Evolutionary conservation across 768 basidiomycete species (phyloP), one percentile per base, ranked within the genome.

Genomic region (Trametes maxima): DNA sequence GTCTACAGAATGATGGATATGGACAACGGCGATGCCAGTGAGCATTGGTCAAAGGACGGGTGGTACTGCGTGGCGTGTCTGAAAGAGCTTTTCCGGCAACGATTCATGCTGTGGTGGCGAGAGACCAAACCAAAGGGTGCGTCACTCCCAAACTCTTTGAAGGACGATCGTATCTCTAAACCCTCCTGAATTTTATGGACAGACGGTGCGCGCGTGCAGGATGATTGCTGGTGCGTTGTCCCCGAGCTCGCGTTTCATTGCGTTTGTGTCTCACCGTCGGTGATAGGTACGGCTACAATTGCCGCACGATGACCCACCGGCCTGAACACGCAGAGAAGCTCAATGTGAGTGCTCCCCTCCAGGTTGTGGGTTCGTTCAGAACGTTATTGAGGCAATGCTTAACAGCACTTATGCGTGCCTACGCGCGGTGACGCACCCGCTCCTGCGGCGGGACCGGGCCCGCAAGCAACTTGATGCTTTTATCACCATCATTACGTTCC

Each of bases 281-380:
- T 44, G 43, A 19, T 45, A 73, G 72, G 72, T 76, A 76, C 50
- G 75, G 75, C 10, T 75, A 73, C 50, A 70, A 72, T 48, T 76
- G 75, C 48, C 70, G 75, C 43, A 76, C 75, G 12, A 72, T 73
- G 66, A 56, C 60, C 0, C 74, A 75, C 58, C 70, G 63, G 19
- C 12, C 17, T 2, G 25, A 16, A 0, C 75, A 76, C 56, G 74
- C 73, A 0, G 4, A 17, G 43, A 68, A 64, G 56, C 59, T 74
- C 55, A 75, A 75, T 48, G 74, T 75, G 53, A 44, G 74, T 43
- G 19, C 43, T 12, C 12, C 40, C 35, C 13, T 8, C 14, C 10
- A 16, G 21, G 25, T 5, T 43, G 11, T 19, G 22, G 28, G 22
- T 37, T 48, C n/a, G 25, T 13, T 12, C 48, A 28, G 33, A 7